A percentile compares a stretch with the other conserved stretches of the same genome.
These are phyloP conservation scores for Selaginella tamariscina DNA, from an alignment of 75 land plant species.

Conservation along the genomic window DNA sequence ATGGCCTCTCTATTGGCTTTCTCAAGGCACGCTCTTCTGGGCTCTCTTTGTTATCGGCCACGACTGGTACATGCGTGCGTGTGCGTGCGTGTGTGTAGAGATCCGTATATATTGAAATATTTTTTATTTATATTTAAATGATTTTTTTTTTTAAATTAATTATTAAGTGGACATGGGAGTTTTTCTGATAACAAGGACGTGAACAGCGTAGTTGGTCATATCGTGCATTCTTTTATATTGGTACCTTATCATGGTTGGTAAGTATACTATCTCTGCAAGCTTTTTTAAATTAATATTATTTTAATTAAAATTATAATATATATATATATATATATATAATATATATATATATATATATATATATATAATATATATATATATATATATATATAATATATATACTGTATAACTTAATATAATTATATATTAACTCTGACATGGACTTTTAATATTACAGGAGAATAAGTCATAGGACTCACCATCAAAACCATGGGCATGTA, in stretches of 20 bases:
- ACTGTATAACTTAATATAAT: too few species aligned
- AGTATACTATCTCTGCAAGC: not conserved
- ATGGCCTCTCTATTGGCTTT: constrained; percentile 28
- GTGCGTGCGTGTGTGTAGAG: not conserved
- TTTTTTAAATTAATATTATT: not conserved
- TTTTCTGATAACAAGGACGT: constrained; percentile 14
- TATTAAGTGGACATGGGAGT: constrained; percentile 16
- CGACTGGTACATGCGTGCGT: constrained; percentile 14
- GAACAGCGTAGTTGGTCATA: constrained; percentile 12
- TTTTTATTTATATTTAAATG: not conserved
- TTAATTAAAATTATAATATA: not conserved
- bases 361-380: not conserved
- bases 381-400: not conserved
- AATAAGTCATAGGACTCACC: constrained; percentile 17
- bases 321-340: not conserved
- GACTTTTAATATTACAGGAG: constrained; percentile 1
- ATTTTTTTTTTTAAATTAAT: too few species aligned
- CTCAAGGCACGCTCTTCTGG: constrained; percentile 31
- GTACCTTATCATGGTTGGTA: constrained; percentile 18
- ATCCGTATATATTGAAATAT: too few species aligned
- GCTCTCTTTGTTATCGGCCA: constrained; percentile 29
- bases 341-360: not conserved
- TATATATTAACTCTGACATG: too few species aligned
- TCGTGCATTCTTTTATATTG: constrained; percentile 10
- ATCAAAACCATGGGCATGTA: constrained; percentile 20